Percentiles rank a stretch among this genome's conserved stretches.
Evolutionary conservation across 805 yeast genomes (phyloP).

Genomic region (Lachancea meyersii): DNA sequence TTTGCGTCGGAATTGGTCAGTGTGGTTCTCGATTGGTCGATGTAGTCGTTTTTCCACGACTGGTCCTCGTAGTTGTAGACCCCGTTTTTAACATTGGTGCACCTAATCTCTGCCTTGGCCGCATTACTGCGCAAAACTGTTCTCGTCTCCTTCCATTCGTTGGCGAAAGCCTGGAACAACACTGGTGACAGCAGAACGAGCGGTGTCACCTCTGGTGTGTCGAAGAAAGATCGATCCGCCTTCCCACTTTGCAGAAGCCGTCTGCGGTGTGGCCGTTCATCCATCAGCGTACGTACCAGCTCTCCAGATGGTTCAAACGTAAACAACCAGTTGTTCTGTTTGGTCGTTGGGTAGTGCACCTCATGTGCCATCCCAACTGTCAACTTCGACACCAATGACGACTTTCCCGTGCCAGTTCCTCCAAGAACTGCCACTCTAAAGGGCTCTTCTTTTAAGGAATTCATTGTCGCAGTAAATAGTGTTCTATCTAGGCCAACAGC

Average conservation of each 20-base stretch:
- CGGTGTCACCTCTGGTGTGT: conserved; percentile 28
- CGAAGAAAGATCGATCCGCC: conserved; percentile 26
- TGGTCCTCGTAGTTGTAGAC: conserved; percentile 6
- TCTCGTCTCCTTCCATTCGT: conserved; percentile 20
- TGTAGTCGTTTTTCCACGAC: neutral
- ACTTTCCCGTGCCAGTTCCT: conserved; percentile 53
- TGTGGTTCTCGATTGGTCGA: conserved; percentile 3
- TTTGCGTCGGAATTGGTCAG: conserved; percentile 16
- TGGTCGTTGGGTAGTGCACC: conserved; percentile 69
- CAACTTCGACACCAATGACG: conserved; percentile 48
- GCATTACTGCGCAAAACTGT: conserved; percentile 6
- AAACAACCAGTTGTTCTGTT: conserved; percentile 52
- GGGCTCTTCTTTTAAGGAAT: conserved; percentile 35
- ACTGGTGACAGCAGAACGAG: conserved; percentile 35
- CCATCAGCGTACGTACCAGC: conserved; percentile 40
- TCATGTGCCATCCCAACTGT: conserved; percentile 48
- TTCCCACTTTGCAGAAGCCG: conserved; percentile 27
- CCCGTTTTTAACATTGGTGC: neutral
- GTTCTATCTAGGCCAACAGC: neutral
- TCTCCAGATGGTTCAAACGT: conserved; percentile 43
- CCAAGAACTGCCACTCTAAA: conserved; percentile 57
- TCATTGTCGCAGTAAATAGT: conserved; percentile 1
- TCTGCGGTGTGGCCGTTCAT: conserved; percentile 41
- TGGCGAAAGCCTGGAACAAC: conserved; percentile 33
- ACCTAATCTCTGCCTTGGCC: neutral